Conservation (phyloP, 2,329 filamentous ascomycete species). For the Exophiala oligosperma region DNA sequence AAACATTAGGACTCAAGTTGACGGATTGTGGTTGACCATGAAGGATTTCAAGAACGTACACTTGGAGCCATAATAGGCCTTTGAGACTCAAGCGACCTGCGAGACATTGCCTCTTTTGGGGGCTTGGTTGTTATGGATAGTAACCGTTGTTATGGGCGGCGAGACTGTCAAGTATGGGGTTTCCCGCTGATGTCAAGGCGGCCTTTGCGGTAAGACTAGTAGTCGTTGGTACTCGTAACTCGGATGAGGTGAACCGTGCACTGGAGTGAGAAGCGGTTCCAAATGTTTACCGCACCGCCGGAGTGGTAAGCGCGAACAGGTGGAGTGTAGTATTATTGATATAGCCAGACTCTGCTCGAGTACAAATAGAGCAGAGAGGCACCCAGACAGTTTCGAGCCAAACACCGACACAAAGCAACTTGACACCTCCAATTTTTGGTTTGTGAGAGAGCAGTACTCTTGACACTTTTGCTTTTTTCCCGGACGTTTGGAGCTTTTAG, state of each 20-base stretch:
- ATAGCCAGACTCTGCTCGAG: neutral
- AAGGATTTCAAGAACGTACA: slow-evolving; percentile 40
- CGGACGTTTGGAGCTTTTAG: no score
- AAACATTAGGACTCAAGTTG: neutral
- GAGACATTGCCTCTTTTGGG: slow-evolving; percentile 33
- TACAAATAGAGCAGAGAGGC: no score
- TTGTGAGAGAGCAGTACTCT: no score
- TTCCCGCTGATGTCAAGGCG: slow-evolving; percentile 2
- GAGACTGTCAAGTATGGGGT: neutral
- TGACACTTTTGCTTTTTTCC: no score
- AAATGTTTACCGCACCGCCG: neutral
- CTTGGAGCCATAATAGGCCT: slow-evolving; percentile 57
- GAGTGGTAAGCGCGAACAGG: neutral
- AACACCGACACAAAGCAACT: no score
- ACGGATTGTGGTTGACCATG: no score
- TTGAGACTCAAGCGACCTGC: slow-evolving; percentile 53
- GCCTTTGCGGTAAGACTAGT: neutral
- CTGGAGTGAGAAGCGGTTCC: neutral
- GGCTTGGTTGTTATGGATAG: neutral
- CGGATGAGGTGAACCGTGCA: neutral
- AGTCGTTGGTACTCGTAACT: neutral
- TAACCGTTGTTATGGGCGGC: neutral
- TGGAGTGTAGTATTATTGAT: neutral
- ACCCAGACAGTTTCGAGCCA: no score
- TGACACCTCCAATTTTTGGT: no score